Percentiles rank a stretch among this genome's conserved stretches.
These are phyloP conservation scores for Hyphodiscus hymeniophilus DNA, from an alignment of 495 filamentous ascomycete genomes.

Conservation along the genomic window DNA sequence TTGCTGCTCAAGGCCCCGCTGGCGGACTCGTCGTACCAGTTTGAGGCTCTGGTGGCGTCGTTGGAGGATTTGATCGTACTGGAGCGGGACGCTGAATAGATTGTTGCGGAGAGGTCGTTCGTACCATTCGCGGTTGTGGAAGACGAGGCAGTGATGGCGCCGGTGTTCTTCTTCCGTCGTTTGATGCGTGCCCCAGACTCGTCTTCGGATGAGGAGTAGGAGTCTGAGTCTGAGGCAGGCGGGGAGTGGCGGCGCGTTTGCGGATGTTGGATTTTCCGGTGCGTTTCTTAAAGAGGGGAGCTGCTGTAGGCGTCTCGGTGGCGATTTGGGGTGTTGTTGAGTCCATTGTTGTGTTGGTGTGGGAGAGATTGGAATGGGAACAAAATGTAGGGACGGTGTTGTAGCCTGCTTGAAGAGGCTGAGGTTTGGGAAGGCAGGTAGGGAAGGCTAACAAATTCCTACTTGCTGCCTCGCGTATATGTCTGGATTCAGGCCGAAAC, in stretches of 20 bases:
- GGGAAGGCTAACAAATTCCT: too few species aligned
- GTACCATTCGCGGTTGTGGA: conserved; percentile 29
- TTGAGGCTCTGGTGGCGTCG: conserved; percentile 87
- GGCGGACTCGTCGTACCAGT: conserved; percentile 77
- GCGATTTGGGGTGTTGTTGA: conserved; percentile 18
- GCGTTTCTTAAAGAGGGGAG: conserved; percentile 82
- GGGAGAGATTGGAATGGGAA: conserved; percentile 1
- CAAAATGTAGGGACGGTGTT: too few species aligned
- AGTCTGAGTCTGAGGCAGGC: conserved; percentile 42
- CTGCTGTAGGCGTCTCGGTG: conserved; percentile 20
- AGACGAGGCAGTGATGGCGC: conserved; percentile 48
- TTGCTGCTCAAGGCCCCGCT: conserved; percentile 40
- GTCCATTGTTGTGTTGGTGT: conserved; percentile 13
- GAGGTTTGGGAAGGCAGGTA: background rate
- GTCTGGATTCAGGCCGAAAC: too few species aligned
- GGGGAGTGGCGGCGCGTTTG: conserved; percentile 77
- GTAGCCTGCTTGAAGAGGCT: background rate
- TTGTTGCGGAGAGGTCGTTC: conserved; percentile 43
- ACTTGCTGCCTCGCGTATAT: too few species aligned
- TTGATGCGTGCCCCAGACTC: conserved; percentile 68
- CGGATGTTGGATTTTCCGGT: conserved; percentile 65
- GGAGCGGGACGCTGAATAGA: conserved; percentile 52
- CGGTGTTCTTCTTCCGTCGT: conserved; percentile 61
- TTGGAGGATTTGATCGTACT: conserved; percentile 55
- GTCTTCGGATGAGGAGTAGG: conserved; percentile 62